Percentiles rank a stretch among this genome's conserved stretches.
phyloP scores from a whole-genome alignment of 306 rosid genomes.

The Lupinus albus region DNA sequence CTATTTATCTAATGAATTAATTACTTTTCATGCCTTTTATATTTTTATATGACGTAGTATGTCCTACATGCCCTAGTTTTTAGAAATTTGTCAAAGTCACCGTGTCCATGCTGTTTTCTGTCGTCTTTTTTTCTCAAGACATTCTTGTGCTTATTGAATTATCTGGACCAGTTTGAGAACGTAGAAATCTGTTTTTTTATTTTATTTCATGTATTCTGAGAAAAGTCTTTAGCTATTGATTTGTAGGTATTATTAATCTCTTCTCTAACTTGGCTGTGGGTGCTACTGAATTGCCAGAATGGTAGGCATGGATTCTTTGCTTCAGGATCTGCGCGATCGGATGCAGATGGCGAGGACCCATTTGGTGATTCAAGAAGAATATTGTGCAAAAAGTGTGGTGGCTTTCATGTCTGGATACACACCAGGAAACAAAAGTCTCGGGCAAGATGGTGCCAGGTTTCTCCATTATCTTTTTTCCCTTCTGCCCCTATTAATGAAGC shows the following conservation, averaged over 20 bases:
- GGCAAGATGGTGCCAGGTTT: constrained; percentile 99
- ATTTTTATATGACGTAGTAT: too few relatives aligned
- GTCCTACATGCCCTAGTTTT: too few relatives aligned
- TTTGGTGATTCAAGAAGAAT: constrained; percentile 77
- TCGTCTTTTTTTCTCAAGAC: neutral
- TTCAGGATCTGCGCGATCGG: constrained; percentile 66
- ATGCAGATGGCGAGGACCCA: constrained; percentile 73
- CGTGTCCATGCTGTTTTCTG: neutral
- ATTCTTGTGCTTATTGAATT: constrained; percentile 5
- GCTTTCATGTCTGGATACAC: constrained; percentile 80
- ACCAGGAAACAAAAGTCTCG: constrained; percentile 79
- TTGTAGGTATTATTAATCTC: constrained; percentile 9
- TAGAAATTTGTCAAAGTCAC: too few relatives aligned
- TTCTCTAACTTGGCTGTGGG: constrained; percentile 46
- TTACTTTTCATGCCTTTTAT: too few relatives aligned
- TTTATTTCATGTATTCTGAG: neutral
- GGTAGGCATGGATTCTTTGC: constrained; percentile 73
- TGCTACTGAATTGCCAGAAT: constrained; percentile 58
- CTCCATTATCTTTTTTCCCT: constrained; percentile 34
- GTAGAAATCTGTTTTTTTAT: constrained; percentile 17
- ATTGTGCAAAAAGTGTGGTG: constrained; percentile 85
- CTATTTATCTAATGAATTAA: too few relatives aligned
- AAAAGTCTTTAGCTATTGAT: neutral
- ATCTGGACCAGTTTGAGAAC: neutral
- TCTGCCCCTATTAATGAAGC: neutral